Base-by-base conservation (phyloP, 768 basidiomycete species). In the Kwoniella europaea region DNA sequence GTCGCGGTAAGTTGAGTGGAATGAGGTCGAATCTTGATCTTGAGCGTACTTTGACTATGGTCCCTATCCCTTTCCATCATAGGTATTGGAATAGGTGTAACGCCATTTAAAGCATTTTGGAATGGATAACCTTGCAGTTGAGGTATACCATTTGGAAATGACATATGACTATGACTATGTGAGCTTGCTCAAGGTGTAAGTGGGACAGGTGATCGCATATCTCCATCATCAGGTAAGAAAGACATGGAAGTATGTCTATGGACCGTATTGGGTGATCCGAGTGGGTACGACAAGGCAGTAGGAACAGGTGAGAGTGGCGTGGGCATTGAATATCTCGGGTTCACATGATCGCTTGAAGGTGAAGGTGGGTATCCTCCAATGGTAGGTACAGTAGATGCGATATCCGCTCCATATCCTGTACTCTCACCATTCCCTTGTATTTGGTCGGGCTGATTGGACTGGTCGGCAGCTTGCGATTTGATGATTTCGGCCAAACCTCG, bases 191-290 rank as follows among this genome's bases (percentile, higher is more conserved):
- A 22, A 15, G 50, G 52, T 53, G 63, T 42, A 13, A 54, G 20
- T 43, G 60, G 43, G 35, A 44, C 9, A 35, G 53, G 52, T 15
- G 52, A 41, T 22, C 29, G 20, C 64, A 65, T 65, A 57, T 65
- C 64, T 18, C 52, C 27, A 35, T 65, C 64, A 44, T 56, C 55
- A 22, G 64, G 64, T 43, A 65, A 57, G 42, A 65, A 65, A 3
- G 64, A 65, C 54, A 57, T 57, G 18, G 64, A 46, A 43, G 55
- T 42, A 24, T 65, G 35, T 55, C 41, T n/a, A 56, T 29, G 59
- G 3, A 44, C 42, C 16, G 62, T 63, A 35, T 44, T 53, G 13
- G 64, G 64, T 27, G 64, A 65, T 65, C 46, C 63, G 15, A 64
- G 46, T 2, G 54, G 20, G 16, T 52, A 65, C 29, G 64, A 56